Evolutionary conservation across 2,329 filamentous ascomycete genomes (phyloP), one percentile per base, ranked within the genome.

Genomic region (Fusarium pseudoanthophilum): DNA sequence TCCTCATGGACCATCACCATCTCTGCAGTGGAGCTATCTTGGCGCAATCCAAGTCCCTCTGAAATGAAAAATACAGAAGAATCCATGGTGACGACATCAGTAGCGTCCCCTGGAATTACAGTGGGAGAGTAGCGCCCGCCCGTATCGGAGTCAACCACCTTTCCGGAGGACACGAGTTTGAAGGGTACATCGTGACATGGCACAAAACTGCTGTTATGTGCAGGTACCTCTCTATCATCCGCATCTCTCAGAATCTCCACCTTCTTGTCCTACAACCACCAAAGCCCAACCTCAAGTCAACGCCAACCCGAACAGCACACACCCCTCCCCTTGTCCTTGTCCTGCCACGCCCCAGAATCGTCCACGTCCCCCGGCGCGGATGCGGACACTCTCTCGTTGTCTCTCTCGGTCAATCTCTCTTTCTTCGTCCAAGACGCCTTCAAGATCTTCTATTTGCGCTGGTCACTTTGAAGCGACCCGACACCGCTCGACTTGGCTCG

Each of bases 291-390:
- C 71, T 69, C 64, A 56, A 24, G 55, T 67, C 64, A 39, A 62
- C 28, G 43, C 48, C 67, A 66, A 73, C 66, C 71, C 58, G 62
- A 72, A 48, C 62, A 71, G 57, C 68, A 48, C 73, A 73, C 72
- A 32, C 73, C 73, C 70, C 74, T 68, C 76, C 72, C 73, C 74
- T 73, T 63, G 68, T 71, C 73, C 74, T 73, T 63, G 68, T 71
- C 70, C 67, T 75, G 60, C 66, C 75, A 76, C 75, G 60, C 73
- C 75, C 74, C 71, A 61, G 75, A 67, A 57, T 75, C 72, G 69
- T 75, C 74, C 75, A 77, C 76, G 71, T 77, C 72, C 72, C 69
- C 69, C 60, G 60, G 71, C 67, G 67, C 73, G 68, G 69, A 77
- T 78, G 73, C 75, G 74, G 76, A 78, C 65, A 64, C 67, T 70